Base-by-base conservation (phyloP, 352 stramenopile genomes). In the Pythium aristosporum region DNA sequence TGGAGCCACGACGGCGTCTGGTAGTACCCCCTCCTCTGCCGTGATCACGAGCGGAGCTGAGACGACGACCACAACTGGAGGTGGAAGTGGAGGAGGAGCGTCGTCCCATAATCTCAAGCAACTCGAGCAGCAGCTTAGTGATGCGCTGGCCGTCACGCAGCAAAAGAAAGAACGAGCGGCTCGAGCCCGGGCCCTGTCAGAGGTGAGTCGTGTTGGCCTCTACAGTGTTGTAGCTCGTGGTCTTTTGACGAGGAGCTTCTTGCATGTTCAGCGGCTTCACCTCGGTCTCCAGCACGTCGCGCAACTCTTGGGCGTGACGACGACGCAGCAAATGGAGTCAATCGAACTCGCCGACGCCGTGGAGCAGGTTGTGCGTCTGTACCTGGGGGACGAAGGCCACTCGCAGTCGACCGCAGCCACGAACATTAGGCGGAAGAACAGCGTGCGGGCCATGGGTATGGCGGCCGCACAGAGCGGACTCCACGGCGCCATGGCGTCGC, bases 221-320 rank as follows among this genome's bases (percentile, higher is more conserved):
- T n/a, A 18, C 11, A 3, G 13, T 32, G 8, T 30, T 9, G 13
- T 39, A 21, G 37, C 9, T 25, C 51, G 32, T 30, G 6, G 23
- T 30, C 18, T 56, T 20, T 23, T 65, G 23, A 36, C 37, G 32
- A 13, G 10, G 37, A 11, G 8, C 16, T 47, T 30, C 11, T 44
- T n/a, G 25, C 20, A 34, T 52, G 9, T 18, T 2, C 30, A 86
- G 67, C 90, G 87, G 52, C 67, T 94, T 23, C 79, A 92, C 37
- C 68, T 93, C 9, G 86, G 86, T 11, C 70, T 94, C 36, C 65
- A 89, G 16, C 86, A 94, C 60, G 76, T 94, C n/a, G 82, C 80
- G 10, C 82, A 91, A 20, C 77, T 94, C 18, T 58, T 93, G 21
- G 82, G 81, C n/a, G 76, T 90, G 18, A 56, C 65, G 3, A 63